phyloP scores from a whole-genome alignment of 1,284 basidiomycete genomes.

The Melampsora occidentalis region DNA sequence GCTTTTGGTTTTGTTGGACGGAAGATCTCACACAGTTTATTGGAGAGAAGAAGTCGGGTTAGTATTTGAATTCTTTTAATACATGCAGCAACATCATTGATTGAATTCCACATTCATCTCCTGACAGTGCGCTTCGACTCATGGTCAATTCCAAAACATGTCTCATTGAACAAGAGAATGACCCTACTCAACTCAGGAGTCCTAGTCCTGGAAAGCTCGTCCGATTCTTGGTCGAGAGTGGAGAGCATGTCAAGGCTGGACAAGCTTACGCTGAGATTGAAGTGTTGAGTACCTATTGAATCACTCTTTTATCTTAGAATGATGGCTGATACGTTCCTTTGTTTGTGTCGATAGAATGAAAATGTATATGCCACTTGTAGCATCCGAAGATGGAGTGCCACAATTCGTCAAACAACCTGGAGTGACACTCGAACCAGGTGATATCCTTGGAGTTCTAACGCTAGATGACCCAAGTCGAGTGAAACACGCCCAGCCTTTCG shows the following conservation, averaged over 20 bases:
- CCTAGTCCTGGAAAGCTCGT: constrained; percentile 97
- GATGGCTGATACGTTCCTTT: not conserved
- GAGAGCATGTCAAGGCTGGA: constrained; percentile 92
- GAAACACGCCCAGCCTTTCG: constrained; percentile 97
- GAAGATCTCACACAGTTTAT: constrained; percentile 94
- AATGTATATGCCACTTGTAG: constrained; percentile 97
- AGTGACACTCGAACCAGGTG: constrained; percentile 92
- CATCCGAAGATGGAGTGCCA: constrained; percentile 92
- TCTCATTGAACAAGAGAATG: constrained; percentile 98
- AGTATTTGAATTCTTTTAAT: not conserved
- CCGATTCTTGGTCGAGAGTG: constrained; percentile 90
- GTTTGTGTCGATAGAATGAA: constrained; percentile 32
- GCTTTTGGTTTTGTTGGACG: constrained; percentile 83
- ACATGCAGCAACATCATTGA: too few relatives aligned
- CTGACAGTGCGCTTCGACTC: constrained; percentile 39
- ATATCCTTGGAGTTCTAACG: constrained; percentile 94
- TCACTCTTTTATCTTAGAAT: too few relatives aligned
- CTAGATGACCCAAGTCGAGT: constrained; percentile 95
- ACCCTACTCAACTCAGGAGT: constrained; percentile 93
- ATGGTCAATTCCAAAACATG: constrained; percentile 76
- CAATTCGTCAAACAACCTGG: constrained; percentile 98
- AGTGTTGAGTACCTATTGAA: constrained; percentile 56
- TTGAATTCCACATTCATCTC: not conserved
- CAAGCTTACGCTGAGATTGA: constrained; percentile 98
- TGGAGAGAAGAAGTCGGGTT: constrained; percentile 91